Conservation (phyloP, 2,329 filamentous ascomycete genomes). For the Ascochyta pisi region DNA sequence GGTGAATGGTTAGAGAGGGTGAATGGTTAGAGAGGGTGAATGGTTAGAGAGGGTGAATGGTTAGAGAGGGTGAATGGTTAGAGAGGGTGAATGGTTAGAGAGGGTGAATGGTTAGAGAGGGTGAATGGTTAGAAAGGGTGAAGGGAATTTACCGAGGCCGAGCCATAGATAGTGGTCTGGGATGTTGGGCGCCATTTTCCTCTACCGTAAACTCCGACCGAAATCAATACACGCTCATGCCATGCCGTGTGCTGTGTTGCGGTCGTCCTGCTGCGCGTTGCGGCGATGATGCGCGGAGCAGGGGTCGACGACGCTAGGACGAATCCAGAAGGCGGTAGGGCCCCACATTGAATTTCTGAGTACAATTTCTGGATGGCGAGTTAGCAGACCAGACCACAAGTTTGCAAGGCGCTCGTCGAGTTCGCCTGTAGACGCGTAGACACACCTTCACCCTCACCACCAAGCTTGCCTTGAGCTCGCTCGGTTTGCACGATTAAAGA, state of each 20-base stretch:
- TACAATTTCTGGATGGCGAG: slow-evolving; percentile 26
- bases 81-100: no score
- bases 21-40: slow-evolving; percentile 44
- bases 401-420: no score
- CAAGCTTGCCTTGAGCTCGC: neutral
- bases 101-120: slow-evolving; percentile 6
- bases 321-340: slow-evolving; percentile 2
- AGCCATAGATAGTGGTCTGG: slow-evolving; percentile 57
- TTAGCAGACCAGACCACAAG: neutral
- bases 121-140: slow-evolving; percentile 51
- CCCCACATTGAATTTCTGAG: slow-evolving; percentile 27
- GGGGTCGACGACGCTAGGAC: slow-evolving; percentile 13
- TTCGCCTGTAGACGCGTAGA: no score
- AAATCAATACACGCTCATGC: no score
- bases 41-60: neutral
- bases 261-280: neutral
- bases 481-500: slow-evolving; percentile 49
- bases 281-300: slow-evolving; percentile 11
- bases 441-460: no score
- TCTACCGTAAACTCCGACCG: no score
- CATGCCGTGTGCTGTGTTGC: slow-evolving; percentile 21
- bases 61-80: slow-evolving; percentile 49
- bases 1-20: slow-evolving; percentile 25
- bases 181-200: slow-evolving; percentile 45
- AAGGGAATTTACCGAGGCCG: slow-evolving; percentile 46